Evolutionary conservation across 1,139 yeast genomes (phyloP), one percentile per base, ranked within the genome.

Genomic region (Candida sp.): DNA sequence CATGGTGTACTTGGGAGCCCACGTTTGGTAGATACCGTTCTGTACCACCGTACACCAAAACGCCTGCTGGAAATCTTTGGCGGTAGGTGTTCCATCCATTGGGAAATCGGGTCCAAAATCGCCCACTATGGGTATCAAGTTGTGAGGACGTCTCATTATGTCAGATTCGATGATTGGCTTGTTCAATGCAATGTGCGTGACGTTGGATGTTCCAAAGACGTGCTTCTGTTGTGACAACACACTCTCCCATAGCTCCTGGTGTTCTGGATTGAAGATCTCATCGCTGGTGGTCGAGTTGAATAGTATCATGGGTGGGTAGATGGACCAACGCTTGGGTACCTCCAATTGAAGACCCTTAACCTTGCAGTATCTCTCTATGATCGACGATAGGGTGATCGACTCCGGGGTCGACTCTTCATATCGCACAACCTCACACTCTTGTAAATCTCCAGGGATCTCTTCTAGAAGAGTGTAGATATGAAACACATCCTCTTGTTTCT

Each of bases 1-100:
- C 97, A 91, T 91, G 9, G 96, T 90, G 62, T 84, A 87, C 49
- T 78, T 65, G 0, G 97, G 97, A 3, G 94, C 90, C 97, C 97
- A 91, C 3, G 81, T 77, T 62, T 91, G 97, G 54, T 66, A 73
- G 5, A 91, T 83, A 1, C 92, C 93, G 64, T 91, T 90, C 62
- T 91, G 97, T 2, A 75, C 68, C 1, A 79, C 78, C 9, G 76
- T 68, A 59, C 93, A 88, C 97, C 97, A 91, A 57, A 90, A 83
- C 0, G 90, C 88, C 0, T 60, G 42, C 0, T 66, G 53, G 47
- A 85, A 79, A 58, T 85, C 87, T 0, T 54, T 51, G 2, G 52
- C 49, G 0, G 75, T 60, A 0, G 92, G 91, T 1, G 42, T 7
- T 12, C 45, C 33, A 3, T 64, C 66, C 49, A 72, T 65, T 7